Percentiles rank a stretch among this genome's conserved stretches.
These are phyloP conservation scores for Pogostemon cablin DNA, from an alignment of 257 asterid species.

Conservation along the genomic window DNA sequence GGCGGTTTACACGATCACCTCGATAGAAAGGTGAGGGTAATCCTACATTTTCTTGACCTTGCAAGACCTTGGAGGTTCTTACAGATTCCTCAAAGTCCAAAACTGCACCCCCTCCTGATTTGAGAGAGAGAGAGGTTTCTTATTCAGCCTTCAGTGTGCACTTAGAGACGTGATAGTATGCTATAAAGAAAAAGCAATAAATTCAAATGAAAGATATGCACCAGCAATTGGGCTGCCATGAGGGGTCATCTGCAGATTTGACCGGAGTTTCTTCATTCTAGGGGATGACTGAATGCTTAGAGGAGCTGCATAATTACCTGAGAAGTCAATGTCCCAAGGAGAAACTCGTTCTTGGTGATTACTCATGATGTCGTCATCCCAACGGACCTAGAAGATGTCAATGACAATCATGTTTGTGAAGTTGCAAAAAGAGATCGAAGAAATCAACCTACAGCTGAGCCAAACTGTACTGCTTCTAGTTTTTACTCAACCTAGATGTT, in stretches of 20 bases:
- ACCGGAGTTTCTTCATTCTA: constrained; percentile 78
- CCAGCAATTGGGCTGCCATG: constrained; percentile 67
- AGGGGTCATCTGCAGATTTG: constrained; percentile 55
- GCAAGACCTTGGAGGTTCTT: constrained; percentile 99
- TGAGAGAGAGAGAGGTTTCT: constrained; percentile 14
- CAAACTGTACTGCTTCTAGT: neutral
- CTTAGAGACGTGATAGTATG: constrained; percentile 5
- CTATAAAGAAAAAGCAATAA: neutral
- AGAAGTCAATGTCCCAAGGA: constrained; percentile 94
- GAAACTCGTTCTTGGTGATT: constrained; percentile 91
- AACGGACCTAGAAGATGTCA: constrained; percentile 67
- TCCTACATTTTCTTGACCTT: constrained; percentile 98
- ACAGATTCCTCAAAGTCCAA: constrained; percentile 92
- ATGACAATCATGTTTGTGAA: constrained; percentile 28
- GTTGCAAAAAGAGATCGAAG: neutral
- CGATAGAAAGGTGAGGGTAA: constrained; percentile 64
- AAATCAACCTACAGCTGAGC: constrained; percentile 9
- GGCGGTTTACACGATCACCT: constrained; percentile 67
- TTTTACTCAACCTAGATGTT: neutral
- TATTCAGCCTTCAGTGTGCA: neutral
- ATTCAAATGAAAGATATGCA: constrained; percentile 37
- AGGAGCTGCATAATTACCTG: constrained; percentile 77
- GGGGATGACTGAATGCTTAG: constrained; percentile 78
- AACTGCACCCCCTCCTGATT: constrained; percentile 67
- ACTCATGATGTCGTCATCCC: constrained; percentile 83